Evolutionary conservation across 1,284 basidiomycete species (phyloP).

Genomic region (Fistulina hepatica): DNA sequence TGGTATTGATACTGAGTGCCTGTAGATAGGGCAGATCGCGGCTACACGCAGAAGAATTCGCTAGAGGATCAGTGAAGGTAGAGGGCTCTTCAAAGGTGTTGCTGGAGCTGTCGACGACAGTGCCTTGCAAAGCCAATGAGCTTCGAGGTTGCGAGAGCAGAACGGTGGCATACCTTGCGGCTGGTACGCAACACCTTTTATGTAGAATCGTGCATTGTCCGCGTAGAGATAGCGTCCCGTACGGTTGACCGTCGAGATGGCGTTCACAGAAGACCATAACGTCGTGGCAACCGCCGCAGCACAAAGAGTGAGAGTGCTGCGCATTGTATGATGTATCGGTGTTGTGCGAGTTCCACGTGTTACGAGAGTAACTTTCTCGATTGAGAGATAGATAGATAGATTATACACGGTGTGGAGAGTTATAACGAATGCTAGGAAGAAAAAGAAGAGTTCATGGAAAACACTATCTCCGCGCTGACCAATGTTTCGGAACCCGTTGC

Average conservation of each 20-base stretch:
- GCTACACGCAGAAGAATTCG: conserved; percentile 55
- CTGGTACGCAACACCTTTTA: conserved; percentile 90
- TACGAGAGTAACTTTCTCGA: too few relatives aligned
- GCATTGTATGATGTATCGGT: too few relatives aligned
- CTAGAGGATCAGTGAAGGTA: conserved; percentile 67
- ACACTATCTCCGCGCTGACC: too few relatives aligned
- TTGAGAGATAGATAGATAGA: too few relatives aligned
- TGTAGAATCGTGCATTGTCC: conserved; percentile 67
- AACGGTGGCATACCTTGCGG: conserved; percentile 48
- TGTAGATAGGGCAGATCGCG: conserved; percentile 74
- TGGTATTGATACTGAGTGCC: conserved; percentile 57
- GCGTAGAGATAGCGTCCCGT: conserved; percentile 72
- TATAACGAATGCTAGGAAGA: too few relatives aligned
- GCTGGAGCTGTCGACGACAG: conserved; percentile 36
- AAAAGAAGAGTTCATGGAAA: too few relatives aligned
- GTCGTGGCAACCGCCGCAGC: too few relatives aligned
- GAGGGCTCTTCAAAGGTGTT: conserved; percentile 74
- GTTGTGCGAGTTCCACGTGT: too few relatives aligned
- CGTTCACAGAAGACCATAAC: conserved; percentile 37
- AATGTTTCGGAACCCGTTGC: too few relatives aligned
- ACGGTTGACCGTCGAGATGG: conserved; percentile 50
- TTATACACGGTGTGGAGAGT: too few relatives aligned
- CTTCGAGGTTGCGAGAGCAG: neutral
- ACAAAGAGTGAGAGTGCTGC: too few relatives aligned
- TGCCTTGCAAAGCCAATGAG: conserved; percentile 25